Percentiles rank a stretch among this genome's conserved stretches.
Evolutionary conservation across 2,329 filamentous ascomycete species (phyloP).

Genomic region (Fulvia fulva): DNA sequence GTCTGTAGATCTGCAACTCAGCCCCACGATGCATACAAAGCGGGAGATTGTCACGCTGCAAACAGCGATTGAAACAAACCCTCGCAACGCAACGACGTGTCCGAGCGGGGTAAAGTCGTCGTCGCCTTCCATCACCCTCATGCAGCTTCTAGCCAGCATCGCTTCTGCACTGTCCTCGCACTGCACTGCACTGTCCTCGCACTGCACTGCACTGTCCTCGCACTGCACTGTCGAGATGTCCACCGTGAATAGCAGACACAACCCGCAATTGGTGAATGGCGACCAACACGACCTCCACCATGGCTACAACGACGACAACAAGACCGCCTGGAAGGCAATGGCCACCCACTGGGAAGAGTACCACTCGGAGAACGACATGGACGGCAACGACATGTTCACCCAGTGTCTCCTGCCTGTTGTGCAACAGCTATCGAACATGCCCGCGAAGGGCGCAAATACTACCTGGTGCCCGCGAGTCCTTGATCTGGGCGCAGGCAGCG

Average conservation of each 20-base stretch:
- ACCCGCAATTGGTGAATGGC: constrained; percentile 9
- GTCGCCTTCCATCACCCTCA: background rate
- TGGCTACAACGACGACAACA: constrained; percentile 13
- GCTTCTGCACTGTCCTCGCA: background rate
- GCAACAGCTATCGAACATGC: constrained; percentile 34
- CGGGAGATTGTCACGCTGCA: background rate
- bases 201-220: background rate
- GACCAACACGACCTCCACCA: background rate
- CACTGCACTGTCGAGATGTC: background rate
- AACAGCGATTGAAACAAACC: background rate
- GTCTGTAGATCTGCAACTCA: too few relatives aligned
- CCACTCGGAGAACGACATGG: constrained; percentile 18
- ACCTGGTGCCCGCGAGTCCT: constrained; percentile 36
- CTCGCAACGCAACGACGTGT: background rate
- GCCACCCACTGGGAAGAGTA: constrained; percentile 42
- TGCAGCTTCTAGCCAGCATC: constrained; percentile 1
- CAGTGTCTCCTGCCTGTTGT: constrained; percentile 43
- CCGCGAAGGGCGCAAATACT: constrained; percentile 35
- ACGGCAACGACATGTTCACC: constrained; percentile 45
- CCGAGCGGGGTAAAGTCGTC: constrained; percentile 2
- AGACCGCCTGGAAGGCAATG: constrained; percentile 39
- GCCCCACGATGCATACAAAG: too few relatives aligned
- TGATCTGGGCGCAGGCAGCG: constrained; percentile 51
- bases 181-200: background rate
- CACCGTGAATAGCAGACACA: constrained; percentile 1